Percentiles rank a stretch among this genome's conserved stretches.
phyloP scores from a whole-genome alignment of 164 flowering plant species.

The Magnolia sinica region DNA sequence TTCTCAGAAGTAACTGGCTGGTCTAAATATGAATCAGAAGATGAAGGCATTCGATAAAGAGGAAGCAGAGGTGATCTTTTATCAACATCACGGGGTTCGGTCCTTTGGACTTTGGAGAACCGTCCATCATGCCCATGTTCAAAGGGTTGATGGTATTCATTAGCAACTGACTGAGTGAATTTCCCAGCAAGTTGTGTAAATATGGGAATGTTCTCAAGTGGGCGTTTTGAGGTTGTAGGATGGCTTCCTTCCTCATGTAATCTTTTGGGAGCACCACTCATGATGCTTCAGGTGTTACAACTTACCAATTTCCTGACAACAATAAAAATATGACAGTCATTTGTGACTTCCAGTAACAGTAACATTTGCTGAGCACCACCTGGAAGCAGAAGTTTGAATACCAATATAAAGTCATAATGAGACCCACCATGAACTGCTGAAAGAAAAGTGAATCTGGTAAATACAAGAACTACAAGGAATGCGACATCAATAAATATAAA shows the following conservation, averaged over 20 bases:
- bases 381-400: neutral
- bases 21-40: conserved; percentile 43
- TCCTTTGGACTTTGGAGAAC: conserved; percentile 48
- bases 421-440: neutral
- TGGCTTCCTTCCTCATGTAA: conserved; percentile 53
- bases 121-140: conserved; percentile 55
- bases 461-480: too few relatives aligned
- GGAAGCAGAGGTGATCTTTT: conserved; percentile 55
- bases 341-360: neutral
- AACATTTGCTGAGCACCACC: neutral
- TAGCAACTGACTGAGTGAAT: conserved; percentile 24
- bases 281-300: conserved; percentile 8
- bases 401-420: neutral
- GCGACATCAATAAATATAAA: too few relatives aligned
- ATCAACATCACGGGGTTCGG: conserved; percentile 59
- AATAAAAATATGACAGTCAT: neutral
- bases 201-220: conserved; percentile 38
- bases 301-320: neutral
- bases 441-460: too few relatives aligned
- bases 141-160: conserved; percentile 36
- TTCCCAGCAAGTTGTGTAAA: conserved; percentile 27
- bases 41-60: conserved; percentile 35
- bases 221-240: conserved; percentile 37
- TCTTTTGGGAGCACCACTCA: conserved; percentile 66
- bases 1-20: conserved; percentile 40